These are phyloP conservation scores for Cyclanthera cordifolia DNA, from an alignment of 306 rosid species.

Conservation along the genomic window DNA sequence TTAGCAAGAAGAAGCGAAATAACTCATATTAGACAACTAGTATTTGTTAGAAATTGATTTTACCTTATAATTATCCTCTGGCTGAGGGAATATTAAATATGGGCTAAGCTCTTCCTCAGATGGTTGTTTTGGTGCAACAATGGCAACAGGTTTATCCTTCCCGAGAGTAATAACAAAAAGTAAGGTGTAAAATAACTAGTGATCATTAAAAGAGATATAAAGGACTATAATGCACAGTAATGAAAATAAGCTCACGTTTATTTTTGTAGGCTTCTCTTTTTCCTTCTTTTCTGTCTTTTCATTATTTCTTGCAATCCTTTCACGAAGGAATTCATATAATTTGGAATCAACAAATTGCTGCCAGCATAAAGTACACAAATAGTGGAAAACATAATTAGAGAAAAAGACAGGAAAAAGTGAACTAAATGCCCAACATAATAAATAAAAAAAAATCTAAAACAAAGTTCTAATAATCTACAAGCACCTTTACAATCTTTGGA, in stretches of 20 bases:
- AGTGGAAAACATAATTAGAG: background rate
- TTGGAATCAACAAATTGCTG: conserved; percentile 67
- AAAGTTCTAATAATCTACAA: background rate
- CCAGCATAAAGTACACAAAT: conserved; percentile 4
- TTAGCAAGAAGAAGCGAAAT: too few species aligned
- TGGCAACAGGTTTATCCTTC: too few species aligned
- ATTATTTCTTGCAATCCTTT: conserved; percentile 80
- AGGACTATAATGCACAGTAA: background rate
- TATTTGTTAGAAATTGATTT: too few species aligned
- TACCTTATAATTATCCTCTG: too few species aligned
- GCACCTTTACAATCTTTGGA: too few species aligned
- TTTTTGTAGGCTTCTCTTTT: too few species aligned
- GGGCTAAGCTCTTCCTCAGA: too few species aligned
- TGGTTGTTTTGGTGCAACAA: too few species aligned
- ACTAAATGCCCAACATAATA: too few species aligned
- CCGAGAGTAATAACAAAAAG: too few species aligned
- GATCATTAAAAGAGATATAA: conserved; percentile 2
- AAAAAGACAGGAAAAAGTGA: conserved; percentile 6
- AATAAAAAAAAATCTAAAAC: background rate
- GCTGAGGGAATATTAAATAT: too few species aligned
- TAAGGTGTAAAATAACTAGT: background rate
- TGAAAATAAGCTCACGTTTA: conserved; percentile 36
- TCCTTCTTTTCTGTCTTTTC: conserved; percentile 69
- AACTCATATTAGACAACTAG: too few species aligned
- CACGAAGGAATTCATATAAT: conserved; percentile 65